Evolutionary conservation across 768 basidiomycete species (phyloP).

Genomic region (Pisolithus microcarpus): DNA sequence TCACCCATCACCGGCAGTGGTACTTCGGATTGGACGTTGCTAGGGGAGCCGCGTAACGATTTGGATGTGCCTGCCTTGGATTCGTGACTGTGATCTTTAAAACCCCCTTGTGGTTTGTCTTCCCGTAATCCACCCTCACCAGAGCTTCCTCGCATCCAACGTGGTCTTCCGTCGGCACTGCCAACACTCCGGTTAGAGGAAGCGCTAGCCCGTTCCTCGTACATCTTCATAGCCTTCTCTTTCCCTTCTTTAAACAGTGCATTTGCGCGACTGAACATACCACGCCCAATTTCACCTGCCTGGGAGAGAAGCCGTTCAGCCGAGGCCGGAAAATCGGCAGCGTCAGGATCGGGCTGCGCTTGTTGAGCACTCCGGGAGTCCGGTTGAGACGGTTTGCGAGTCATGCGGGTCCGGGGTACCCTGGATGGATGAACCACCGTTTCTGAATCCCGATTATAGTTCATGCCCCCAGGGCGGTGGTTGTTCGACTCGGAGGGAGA

Average conservation of each 20-base stretch:
- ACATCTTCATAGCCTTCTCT: slow-evolving; percentile 70
- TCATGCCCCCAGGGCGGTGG: slow-evolving; percentile 7
- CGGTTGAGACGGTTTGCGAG: background rate
- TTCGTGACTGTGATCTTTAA: slow-evolving; percentile 30
- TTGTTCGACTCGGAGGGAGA: slow-evolving; percentile 1
- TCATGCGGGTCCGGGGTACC: background rate
- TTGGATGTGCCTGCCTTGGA: slow-evolving; percentile 2
- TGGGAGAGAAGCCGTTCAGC: slow-evolving; percentile 77
- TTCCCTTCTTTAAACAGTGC: slow-evolving; percentile 81
- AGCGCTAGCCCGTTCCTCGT: slow-evolving; percentile 61
- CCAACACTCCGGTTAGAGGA: slow-evolving; percentile 5
- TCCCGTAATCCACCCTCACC: slow-evolving; percentile 9
- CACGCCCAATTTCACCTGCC: slow-evolving; percentile 80
- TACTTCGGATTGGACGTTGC: slow-evolving; percentile 11
- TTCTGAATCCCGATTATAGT: slow-evolving; percentile 18
- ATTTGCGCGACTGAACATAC: slow-evolving; percentile 76
- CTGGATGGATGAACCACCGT: background rate
- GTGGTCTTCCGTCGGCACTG: slow-evolving; percentile 35
- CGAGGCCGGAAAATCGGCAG: slow-evolving; percentile 46
- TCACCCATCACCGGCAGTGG: slow-evolving; percentile 2
- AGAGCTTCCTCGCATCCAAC: slow-evolving; percentile 57
- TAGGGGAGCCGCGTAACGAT: slow-evolving; percentile 8
- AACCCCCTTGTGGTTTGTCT: slow-evolving; percentile 24
- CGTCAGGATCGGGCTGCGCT: slow-evolving; percentile 2
- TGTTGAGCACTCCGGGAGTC: background rate